These are phyloP conservation scores for Brassica incana DNA, from an alignment of 345 rosid species.

Conservation along the genomic window DNA sequence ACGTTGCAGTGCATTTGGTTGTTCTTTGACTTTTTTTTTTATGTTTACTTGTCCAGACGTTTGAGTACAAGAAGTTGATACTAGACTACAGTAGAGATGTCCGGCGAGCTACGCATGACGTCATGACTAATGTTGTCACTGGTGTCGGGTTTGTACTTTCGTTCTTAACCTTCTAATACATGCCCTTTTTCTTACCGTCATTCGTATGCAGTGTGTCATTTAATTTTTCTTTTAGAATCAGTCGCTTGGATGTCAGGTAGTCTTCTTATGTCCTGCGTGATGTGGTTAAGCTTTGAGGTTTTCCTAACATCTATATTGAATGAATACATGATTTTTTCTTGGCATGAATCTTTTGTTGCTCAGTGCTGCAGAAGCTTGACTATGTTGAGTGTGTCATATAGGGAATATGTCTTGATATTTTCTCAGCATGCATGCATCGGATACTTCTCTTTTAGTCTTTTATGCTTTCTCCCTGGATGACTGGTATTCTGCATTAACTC, in stretches of 20 bases:
- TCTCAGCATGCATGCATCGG: constrained; percentile 10
- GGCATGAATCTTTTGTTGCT: constrained; percentile 24
- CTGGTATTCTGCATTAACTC: constrained; percentile 12
- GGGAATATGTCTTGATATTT: constrained; percentile 13
- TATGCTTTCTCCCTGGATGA: neutral
- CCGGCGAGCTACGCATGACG: constrained; percentile 86
- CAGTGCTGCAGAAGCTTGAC: constrained; percentile 13
- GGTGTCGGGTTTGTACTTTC: constrained; percentile 68
- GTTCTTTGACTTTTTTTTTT: constrained; percentile 9
- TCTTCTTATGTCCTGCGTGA: constrained; percentile 16
- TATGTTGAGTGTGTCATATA: constrained; percentile 16
- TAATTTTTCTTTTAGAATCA: constrained; percentile 12
- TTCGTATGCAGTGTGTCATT: neutral
- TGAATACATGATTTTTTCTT: neutral
- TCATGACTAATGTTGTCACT: constrained; percentile 73
- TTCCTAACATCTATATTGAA: neutral
- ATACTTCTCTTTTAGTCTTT: neutral
- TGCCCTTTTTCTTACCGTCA: neutral
- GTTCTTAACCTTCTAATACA: constrained; percentile 11
- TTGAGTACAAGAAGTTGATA: constrained; percentile 85
- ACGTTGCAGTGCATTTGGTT: neutral
- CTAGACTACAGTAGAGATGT: constrained; percentile 92
- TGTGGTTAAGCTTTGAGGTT: constrained; percentile 12
- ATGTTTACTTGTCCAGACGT: constrained; percentile 49
- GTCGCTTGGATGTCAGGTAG: constrained; percentile 2